A percentile compares a stretch with the other conserved stretches of the same genome.
These are phyloP conservation scores for Tulasnella sp. DNA, from an alignment of 768 basidiomycete species.

Conservation along the genomic window DNA sequence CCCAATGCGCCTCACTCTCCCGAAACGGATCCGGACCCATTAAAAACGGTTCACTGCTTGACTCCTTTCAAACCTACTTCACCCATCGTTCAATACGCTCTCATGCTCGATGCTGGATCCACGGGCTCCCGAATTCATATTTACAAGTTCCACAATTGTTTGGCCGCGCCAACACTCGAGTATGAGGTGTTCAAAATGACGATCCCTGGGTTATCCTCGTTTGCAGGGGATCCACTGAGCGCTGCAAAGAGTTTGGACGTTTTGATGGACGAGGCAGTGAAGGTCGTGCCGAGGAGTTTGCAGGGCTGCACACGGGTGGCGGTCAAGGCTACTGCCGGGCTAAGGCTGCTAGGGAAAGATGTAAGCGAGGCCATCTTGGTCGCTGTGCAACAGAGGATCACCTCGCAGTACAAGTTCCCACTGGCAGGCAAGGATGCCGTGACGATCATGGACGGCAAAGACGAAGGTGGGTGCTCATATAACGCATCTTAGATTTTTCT, in stretches of 20 bases:
- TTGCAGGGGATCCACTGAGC: constrained; percentile 42
- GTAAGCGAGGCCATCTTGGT: constrained; percentile 62
- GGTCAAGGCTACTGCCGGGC: constrained; percentile 87
- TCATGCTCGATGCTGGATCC: constrained; percentile 98
- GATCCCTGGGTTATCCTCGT: constrained; percentile 68
- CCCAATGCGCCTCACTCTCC: constrained; percentile 35
- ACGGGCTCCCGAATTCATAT: constrained; percentile 96
- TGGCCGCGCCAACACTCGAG: constrained; percentile 57
- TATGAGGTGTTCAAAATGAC: constrained; percentile 86
- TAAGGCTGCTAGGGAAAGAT: constrained; percentile 54
- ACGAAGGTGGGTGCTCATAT: constrained; percentile 52
- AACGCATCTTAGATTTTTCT: neutral
- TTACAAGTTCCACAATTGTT: constrained; percentile 96
- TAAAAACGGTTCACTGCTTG: constrained; percentile 63
- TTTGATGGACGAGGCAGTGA: constrained; percentile 69
- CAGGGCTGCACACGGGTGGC: constrained; percentile 72
- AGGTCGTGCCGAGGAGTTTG: constrained; percentile 59
- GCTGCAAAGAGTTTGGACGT: constrained; percentile 74
- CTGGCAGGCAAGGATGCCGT: constrained; percentile 55
- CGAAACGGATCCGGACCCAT: constrained; percentile 63
- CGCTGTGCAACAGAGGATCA: constrained; percentile 55
- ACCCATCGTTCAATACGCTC: constrained; percentile 76
- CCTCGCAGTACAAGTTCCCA: constrained; percentile 55
- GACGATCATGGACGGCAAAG: constrained; percentile 87
- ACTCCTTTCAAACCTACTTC: constrained; percentile 38